A percentile compares a stretch with the other conserved stretches of the same genome.
Evolutionary conservation across 2,329 filamentous ascomycete genomes (phyloP).

Genomic region (Fusarium neocosmosporiellum): DNA sequence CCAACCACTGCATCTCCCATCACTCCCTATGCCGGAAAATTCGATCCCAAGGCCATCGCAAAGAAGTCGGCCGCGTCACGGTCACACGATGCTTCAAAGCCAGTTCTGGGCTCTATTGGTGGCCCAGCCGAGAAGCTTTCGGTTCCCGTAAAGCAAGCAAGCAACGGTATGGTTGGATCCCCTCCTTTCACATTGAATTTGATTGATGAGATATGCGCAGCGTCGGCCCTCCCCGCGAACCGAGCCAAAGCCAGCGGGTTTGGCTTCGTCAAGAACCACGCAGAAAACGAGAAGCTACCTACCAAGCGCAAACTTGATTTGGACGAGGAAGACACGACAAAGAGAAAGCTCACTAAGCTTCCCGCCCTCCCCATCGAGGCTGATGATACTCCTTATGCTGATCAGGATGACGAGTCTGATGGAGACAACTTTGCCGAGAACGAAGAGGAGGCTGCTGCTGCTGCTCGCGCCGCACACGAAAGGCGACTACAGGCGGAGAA

Average conservation of each 20-base stretch:
- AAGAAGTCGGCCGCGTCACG: constrained; percentile 78
- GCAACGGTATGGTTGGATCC: constrained; percentile 49
- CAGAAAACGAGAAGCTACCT: constrained; percentile 73
- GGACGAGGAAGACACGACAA: constrained; percentile 87
- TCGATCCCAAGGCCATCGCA: constrained; percentile 86
- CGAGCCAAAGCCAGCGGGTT: constrained; percentile 84
- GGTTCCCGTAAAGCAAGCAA: constrained; percentile 47
- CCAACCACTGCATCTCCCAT: constrained; percentile 63
- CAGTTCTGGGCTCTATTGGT: constrained; percentile 60
- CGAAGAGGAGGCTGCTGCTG: constrained; percentile 89
- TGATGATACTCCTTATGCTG: constrained; percentile 69
- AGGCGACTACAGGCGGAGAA: constrained; percentile 71
- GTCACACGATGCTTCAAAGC: constrained; percentile 63
- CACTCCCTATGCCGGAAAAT: constrained; percentile 78
- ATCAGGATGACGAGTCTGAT: constrained; percentile 77
- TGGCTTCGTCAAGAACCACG: constrained; percentile 77
- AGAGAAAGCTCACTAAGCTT: constrained; percentile 91
- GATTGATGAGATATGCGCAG: constrained; percentile 46
- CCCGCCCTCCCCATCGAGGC: constrained; percentile 78
- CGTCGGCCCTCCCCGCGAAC: constrained; percentile 71
- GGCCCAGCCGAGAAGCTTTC: constrained; percentile 52
- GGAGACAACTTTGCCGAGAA: constrained; percentile 81
- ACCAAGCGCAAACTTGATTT: constrained; percentile 83
- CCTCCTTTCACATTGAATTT: background rate
- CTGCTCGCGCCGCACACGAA: constrained; percentile 86